Percentiles rank a stretch among this genome's conserved stretches.
Evolutionary conservation across 495 filamentous ascomycete species (phyloP).

Genomic region (Lasiosphaeria miniovina): DNA sequence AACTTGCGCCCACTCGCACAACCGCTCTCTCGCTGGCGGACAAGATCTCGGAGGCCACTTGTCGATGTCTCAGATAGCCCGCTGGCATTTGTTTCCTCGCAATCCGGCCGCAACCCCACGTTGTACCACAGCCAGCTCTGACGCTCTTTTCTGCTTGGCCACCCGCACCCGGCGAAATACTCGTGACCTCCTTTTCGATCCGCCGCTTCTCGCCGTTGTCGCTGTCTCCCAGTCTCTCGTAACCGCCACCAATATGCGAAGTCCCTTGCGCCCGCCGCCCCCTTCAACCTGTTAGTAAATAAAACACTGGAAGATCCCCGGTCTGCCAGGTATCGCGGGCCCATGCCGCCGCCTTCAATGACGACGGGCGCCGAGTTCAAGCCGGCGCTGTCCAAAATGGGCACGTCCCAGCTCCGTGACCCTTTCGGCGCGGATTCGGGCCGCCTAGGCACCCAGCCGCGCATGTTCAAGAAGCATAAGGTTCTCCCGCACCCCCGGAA

Average conservation of each 20-base stretch:
- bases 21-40: constrained; percentile 17
- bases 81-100: constrained; percentile 23
- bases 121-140: constrained; percentile 7
- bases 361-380: constrained; percentile 20
- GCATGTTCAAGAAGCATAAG: constrained; percentile 55
- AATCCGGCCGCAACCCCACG: constrained; percentile 24
- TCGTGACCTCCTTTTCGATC: not conserved
- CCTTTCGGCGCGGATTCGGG: constrained; percentile 16
- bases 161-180: not conserved
- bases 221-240: not conserved
- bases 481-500: constrained; percentile 49
- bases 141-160: not conserved
- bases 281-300: constrained; percentile 12
- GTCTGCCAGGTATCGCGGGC: not conserved
- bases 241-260: constrained; percentile 23
- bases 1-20: constrained; percentile 18
- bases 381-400: constrained; percentile 22
- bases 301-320: constrained; percentile 1
- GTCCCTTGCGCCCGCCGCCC: not conserved
- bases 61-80: constrained; percentile 31
- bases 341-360: constrained; percentile 17
- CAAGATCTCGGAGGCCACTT: constrained; percentile 25
- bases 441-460: constrained; percentile 25
- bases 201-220: not conserved
- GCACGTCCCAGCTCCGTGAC: constrained; percentile 22